Base-by-base conservation (phyloP, 805 yeast species). In the Saturnispora silvae region DNA sequence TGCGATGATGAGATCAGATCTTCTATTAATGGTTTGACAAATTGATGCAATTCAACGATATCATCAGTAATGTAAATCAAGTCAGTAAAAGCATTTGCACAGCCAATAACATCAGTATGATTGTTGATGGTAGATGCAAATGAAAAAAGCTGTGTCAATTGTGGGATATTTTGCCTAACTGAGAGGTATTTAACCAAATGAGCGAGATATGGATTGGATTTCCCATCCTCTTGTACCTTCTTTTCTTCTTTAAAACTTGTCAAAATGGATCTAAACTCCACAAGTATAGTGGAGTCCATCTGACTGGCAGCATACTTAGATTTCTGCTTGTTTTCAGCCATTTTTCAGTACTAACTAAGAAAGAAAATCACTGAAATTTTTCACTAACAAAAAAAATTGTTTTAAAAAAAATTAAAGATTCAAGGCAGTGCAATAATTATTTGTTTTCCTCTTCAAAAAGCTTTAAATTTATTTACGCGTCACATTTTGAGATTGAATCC, bases 1-100 rank as follows among this genome's bases (percentile, higher is more conserved):
- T 81, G 73, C 33, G 65, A 67, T 1, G 65, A 59, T 8, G 85
- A 53, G 3, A 56, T 42, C n/a, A 86, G 58, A 11, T 68, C 68
- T 35, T 65, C 66, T 39, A 78, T 67, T 18, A 77, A 51, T 7
- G 59, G 59, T 35, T 55, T 49, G 11, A 64, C 61, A 27, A 42
- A 31, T 24, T 40, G 53, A 42, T 40, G 48, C 19, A 45, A 50
- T 11, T 38, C 48, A 9, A 41, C 18, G 4, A 38, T 26, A 17
- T 44, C 31, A 11, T 45, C 45, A 9, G 60, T 39, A 9, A 53
- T 28, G 19, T 49, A 44, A 5, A 70, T 33, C 0, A 67, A 40
- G 31, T 58, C 66, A 2, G 65, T 50, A 6, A 80, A 43, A 13
- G 59, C 57, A 1, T 58, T 55, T 0, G 79, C 63, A 3, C 68